Percentiles rank a stretch among this genome's conserved stretches.
phyloP scores from a whole-genome alignment of 2,329 filamentous ascomycete species.

The Beauveria sp. region DNA sequence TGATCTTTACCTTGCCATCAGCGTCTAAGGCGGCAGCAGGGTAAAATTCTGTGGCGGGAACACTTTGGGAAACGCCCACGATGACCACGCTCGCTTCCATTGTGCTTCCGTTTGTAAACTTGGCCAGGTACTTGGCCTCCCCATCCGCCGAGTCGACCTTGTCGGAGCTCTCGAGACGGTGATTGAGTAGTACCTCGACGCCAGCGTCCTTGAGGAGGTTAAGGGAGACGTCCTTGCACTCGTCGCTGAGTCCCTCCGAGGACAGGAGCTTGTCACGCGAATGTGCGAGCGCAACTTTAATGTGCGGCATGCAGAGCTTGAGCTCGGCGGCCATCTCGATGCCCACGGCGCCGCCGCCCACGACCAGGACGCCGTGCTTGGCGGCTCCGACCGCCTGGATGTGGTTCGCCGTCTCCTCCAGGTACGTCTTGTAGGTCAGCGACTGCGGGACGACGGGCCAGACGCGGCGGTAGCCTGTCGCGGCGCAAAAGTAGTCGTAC shows the following conservation, averaged over 20 bases:
- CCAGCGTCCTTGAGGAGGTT: slow-evolving; percentile 52
- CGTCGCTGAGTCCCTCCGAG: slow-evolving; percentile 62
- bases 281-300: slow-evolving; percentile 64
- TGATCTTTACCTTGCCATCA: slow-evolving; percentile 59
- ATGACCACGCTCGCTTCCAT: slow-evolving; percentile 58
- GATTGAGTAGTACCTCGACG: slow-evolving; percentile 56
- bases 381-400: slow-evolving; percentile 46
- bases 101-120: slow-evolving; percentile 50
- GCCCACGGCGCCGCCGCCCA: slow-evolving; percentile 70
- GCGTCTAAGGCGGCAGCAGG: slow-evolving; percentile 49
- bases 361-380: slow-evolving; percentile 54
- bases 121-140: slow-evolving; percentile 36
- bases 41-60: slow-evolving; percentile 56
- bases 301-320: slow-evolving; percentile 56
- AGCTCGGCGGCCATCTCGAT: slow-evolving; percentile 77
- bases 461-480: slow-evolving; percentile 59
- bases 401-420: slow-evolving; percentile 53
- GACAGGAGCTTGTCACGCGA: slow-evolving; percentile 64
- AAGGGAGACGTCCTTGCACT: slow-evolving; percentile 56
- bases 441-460: slow-evolving; percentile 69
- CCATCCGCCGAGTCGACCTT: slow-evolving; percentile 38
- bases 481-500: slow-evolving; percentile 70
- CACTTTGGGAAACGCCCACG: slow-evolving; percentile 57
- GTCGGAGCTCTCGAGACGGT: slow-evolving; percentile 44
- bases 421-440: slow-evolving; percentile 51